Base-by-base conservation (phyloP, 2,329 filamentous ascomycete genomes). In the Sphaerulina populicola region DNA sequence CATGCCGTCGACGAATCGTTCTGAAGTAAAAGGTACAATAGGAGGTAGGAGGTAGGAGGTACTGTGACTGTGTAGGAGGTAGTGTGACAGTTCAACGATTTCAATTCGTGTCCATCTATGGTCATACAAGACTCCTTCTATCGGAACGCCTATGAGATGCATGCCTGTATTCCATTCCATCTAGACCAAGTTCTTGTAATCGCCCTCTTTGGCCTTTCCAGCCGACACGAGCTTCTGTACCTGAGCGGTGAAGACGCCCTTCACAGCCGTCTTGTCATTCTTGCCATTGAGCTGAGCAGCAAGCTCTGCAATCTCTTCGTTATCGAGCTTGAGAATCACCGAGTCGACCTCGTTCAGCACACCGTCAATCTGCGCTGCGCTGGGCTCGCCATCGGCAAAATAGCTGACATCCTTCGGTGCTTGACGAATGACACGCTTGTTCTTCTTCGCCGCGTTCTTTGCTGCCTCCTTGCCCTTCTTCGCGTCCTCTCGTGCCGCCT, bases 361-460 rank as follows among this genome's bases (percentile, higher is more conserved):
- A 30, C 77, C 74, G 66, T 97, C 90, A 60, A 98, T 88, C 67
- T 88, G 81, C 11, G 87, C 77, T n/a, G 85, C 79, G 23, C 83
- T 74, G 54, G 90, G 85, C 49, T 83, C 85, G 40, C 78, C 74
- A 33, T 68, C 74, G 15, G 75, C 75, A 70, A 98, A 96, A 82
- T 98, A 98, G 78, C 96, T 96, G 65, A 87, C 90, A 61, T 98
- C 93, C 79, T 98, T 98, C 72, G 91, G 86, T 59, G 87, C 89
- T 56, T 82, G 83, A 72, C 94, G 89, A 63, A 98, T 83, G 43
- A 97, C 86, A 77, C 93, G 88, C 81, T 96, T 96, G 81, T 98
- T 98, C 86, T 98, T 98, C 86, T 98, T 98, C 65, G 93, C 86
- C 11, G 93, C 93, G 67, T 89, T 96, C 83, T 98, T 98, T 52